These are phyloP conservation scores for Solanum pinnatisectum DNA, from an alignment of 257 asterid species.

Conservation along the genomic window DNA sequence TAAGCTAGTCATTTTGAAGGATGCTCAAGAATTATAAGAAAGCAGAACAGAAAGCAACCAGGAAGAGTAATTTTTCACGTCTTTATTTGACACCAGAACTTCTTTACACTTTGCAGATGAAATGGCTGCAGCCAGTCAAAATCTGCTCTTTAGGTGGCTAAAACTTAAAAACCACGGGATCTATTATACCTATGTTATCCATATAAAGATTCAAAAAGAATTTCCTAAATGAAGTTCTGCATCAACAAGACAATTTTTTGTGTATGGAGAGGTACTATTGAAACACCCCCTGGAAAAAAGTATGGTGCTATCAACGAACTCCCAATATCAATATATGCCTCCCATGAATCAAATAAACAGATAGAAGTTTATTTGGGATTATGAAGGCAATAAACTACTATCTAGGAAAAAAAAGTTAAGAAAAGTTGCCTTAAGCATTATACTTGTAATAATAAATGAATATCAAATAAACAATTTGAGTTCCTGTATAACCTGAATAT, in stretches of 20 bases:
- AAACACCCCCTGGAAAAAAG: conserved; percentile 22
- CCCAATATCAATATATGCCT: conserved; percentile 31
- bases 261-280: conserved; percentile 31
- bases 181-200: not conserved
- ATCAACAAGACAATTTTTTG: not conserved
- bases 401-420: not conserved
- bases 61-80: not conserved
- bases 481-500: not conserved
- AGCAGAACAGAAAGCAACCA: not conserved
- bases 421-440: not conserved
- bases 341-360: conserved; percentile 51
- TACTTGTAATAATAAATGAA: not conserved
- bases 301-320: conserved; percentile 36
- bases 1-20: not conserved
- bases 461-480: not conserved
- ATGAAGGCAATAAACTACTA: conserved; percentile 13
- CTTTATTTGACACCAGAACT: not conserved
- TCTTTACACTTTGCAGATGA: not conserved
- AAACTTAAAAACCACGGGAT: not conserved
- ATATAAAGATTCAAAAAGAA: not conserved
- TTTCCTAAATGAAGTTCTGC: not conserved
- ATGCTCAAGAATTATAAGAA: not conserved
- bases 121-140: not conserved
- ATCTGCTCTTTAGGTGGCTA: not conserved
- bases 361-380: conserved; percentile 17